Evolutionary conservation across 73 alveolate genomes (phyloP), one percentile per base, ranked within the genome.

Genomic region (Stentor coeruleus): DNA sequence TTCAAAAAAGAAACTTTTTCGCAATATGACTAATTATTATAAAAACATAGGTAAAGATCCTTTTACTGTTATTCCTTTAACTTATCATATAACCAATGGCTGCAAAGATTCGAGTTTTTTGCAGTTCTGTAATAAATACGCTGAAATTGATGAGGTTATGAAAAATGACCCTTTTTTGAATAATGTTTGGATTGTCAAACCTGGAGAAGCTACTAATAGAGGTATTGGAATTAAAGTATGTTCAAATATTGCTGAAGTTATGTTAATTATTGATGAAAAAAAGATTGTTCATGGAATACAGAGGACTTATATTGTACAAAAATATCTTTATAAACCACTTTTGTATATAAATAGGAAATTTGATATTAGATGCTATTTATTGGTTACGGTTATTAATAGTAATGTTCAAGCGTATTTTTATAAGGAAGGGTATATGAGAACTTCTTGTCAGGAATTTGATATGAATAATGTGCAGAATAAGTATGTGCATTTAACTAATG

Each of bases 241-340:
- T 3, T 74, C 66, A 40, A 20, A 33, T 20, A 38, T 75, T 4
- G 39, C 60, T 35, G 84, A 87, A 39, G 77, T 83, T 38, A 2
- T 79, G 0, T 66, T 39, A n/a, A 81, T 59, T 15, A 84, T 85
- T 28, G 86, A 37, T 35, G 59, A 49, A 49, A 49, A 49, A 49
- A 6, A 28, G 39, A 76, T 55, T 58, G 60, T 57, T 30, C 55
- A 82, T 20, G 77, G 85, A 35, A 20, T 39, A 35, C 59, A 81
- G 59, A 83, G 84, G 35, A 92, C 97, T 20, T 90, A 83, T 35
- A 95, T 97, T 35, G 84, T 97, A 26, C 95, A 97, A 84, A 91
- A 94, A 91, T 97, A 97, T 85, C 92, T 97, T 76, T 96, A 95
- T 39, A 93, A 94, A 76, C 99, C 99, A 3, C 83, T 97, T 58